phyloP scores from a whole-genome alignment of 1,284 basidiomycete species.

The Singerocomus inundabilis region DNA sequence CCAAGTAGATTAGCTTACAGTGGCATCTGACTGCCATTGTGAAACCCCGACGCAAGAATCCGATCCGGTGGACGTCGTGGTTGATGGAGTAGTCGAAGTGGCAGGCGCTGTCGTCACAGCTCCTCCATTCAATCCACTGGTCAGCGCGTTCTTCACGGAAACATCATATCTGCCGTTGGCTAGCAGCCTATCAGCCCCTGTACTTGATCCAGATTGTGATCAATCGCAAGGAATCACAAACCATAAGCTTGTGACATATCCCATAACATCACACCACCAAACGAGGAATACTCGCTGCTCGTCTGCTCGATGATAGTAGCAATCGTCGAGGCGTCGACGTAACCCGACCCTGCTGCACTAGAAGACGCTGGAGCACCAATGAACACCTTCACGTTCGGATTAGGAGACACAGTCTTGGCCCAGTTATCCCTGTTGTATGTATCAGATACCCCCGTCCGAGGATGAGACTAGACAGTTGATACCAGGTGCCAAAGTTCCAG shows the following conservation, averaged over 20 bases:
- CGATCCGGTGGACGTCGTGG: slow-evolving; percentile 19
- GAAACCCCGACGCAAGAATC: slow-evolving; percentile 46
- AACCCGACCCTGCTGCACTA: slow-evolving; percentile 52
- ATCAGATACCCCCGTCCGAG: background rate
- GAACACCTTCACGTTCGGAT: slow-evolving; percentile 59
- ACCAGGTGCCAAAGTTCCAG: slow-evolving; percentile 59
- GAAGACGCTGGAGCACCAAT: slow-evolving; percentile 59
- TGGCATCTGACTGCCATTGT: no score
- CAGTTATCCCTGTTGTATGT: slow-evolving; percentile 51
- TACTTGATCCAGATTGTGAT: background rate
- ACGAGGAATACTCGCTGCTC: slow-evolving; percentile 52
- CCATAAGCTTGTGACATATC: slow-evolving; percentile 61
- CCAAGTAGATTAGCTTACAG: no score
- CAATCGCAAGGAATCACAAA: slow-evolving; percentile 2
- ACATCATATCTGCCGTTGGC: slow-evolving; percentile 29
- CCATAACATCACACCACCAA: slow-evolving; percentile 72
- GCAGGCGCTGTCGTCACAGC: slow-evolving; percentile 5
- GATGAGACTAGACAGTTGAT: background rate
- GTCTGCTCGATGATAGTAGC: slow-evolving; percentile 46
- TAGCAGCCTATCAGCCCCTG: slow-evolving; percentile 2
- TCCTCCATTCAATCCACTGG: slow-evolving; percentile 10
- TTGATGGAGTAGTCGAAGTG: slow-evolving; percentile 30
- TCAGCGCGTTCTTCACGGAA: slow-evolving; percentile 23
- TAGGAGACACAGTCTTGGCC: slow-evolving; percentile 59
- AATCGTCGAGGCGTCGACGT: slow-evolving; percentile 47